phyloP scores from a whole-genome alignment of 2,329 filamentous ascomycete genomes.

The Didymella lethalis region DNA sequence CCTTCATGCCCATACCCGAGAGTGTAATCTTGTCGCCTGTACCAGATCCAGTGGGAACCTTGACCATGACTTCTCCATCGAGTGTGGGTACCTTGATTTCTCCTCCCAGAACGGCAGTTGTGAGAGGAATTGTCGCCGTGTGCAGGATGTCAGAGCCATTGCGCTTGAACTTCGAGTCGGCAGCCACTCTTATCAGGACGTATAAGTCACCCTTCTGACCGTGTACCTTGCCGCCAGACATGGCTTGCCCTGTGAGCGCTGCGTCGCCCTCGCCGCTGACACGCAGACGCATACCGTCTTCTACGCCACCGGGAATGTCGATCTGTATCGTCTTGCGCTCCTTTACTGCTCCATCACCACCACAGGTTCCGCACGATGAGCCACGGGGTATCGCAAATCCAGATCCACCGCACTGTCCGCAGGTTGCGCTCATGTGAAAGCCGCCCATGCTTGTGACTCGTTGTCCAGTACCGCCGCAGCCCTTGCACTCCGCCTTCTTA shows the following conservation, averaged over 20 bases:
- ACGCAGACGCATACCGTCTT: conserved; percentile 92
- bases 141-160: conserved; percentile 90
- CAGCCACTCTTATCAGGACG: conserved; percentile 86
- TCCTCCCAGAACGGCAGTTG: conserved; percentile 89
- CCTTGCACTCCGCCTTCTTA: conserved; percentile 74
- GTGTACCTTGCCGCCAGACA: conserved; percentile 65
- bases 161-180: conserved; percentile 88
- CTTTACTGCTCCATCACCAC: conserved; percentile 82
- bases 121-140: conserved; percentile 88
- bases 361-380: conserved; percentile 80
- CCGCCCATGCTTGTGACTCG: conserved; percentile 90
- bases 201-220: conserved; percentile 87
- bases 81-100: conserved; percentile 90
- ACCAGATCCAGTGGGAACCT: conserved; percentile 87
- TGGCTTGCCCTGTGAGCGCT: conserved; percentile 75
- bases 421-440: conserved; percentile 96
- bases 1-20: conserved; percentile 92
- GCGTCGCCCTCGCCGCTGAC: conserved; percentile 88
- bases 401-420: conserved; percentile 78
- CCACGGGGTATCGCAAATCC: conserved; percentile 80
- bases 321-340: conserved; percentile 84
- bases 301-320: conserved; percentile 93
- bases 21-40: conserved; percentile 93
- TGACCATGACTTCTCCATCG: conserved; percentile 88
- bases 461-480: conserved; percentile 86